These are phyloP conservation scores for Trypanosoma mega DNA, from an alignment of 208 protist genomes.

Conservation along the genomic window DNA sequence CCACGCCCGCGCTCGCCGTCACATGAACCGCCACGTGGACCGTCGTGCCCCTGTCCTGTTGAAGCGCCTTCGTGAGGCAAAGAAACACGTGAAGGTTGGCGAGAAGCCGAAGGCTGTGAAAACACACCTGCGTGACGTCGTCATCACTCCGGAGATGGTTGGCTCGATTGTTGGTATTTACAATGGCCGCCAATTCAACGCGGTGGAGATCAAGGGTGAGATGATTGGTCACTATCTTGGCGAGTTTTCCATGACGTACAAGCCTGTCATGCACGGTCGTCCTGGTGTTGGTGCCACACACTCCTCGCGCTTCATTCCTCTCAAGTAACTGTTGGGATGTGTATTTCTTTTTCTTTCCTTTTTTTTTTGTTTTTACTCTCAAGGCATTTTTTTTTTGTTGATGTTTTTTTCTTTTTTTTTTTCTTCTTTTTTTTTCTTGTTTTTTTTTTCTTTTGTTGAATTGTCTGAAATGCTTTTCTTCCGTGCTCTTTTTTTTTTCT, in stretches of 20 bases:
- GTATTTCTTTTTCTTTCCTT: slow-evolving; percentile 11
- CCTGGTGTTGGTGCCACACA: slow-evolving; percentile 99
- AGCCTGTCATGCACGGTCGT: slow-evolving; percentile 98
- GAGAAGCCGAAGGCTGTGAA: slow-evolving; percentile 99
- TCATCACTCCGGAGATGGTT: slow-evolving; percentile 99
- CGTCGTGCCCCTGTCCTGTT: slow-evolving; percentile 93
- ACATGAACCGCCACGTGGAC: slow-evolving; percentile 93
- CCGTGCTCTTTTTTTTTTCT: neutral
- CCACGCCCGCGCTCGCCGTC: slow-evolving; percentile 92
- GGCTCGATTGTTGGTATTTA: slow-evolving; percentile 99
- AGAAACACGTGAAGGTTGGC: slow-evolving; percentile 93
- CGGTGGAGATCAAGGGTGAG: slow-evolving; percentile 99
- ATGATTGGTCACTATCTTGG: slow-evolving; percentile 99
- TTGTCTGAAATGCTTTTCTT: slow-evolving; percentile 1
- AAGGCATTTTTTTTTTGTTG: slow-evolving; percentile 14
- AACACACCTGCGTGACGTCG: slow-evolving; percentile 99
- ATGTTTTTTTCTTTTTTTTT: slow-evolving; percentile 17
- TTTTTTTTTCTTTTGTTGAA: slow-evolving; percentile 2
- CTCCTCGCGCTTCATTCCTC: slow-evolving; percentile 92
- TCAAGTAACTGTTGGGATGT: slow-evolving; percentile 44
- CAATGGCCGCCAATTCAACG: slow-evolving; percentile 99
- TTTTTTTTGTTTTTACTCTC: slow-evolving; percentile 22
- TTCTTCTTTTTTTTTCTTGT: neutral
- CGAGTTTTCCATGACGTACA: slow-evolving; percentile 99
- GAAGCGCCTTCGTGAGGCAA: slow-evolving; percentile 97